Evolutionary conservation across 148 eudicot species (phyloP).

Genomic region (Silene uniflora): DNA sequence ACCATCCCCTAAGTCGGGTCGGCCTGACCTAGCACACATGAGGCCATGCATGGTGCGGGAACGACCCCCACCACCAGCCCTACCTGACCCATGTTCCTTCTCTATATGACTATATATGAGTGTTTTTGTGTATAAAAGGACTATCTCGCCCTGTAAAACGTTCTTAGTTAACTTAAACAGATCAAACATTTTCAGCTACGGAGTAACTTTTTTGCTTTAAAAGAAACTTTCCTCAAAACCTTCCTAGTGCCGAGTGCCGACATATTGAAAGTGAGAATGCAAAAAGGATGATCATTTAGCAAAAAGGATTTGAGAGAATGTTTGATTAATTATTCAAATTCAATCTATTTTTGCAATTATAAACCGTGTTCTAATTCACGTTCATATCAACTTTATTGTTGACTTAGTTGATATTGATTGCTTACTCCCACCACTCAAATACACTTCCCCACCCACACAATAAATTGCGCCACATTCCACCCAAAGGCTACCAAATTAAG

Average conservation of each 20-base stretch:
- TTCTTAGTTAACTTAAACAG: no score
- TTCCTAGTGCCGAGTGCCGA: neutral
- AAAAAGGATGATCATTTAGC: neutral
- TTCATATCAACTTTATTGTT: conserved; percentile 17
- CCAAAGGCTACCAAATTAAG: neutral
- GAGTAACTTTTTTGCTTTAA: neutral
- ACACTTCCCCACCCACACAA: conserved; percentile 19
- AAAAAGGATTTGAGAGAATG: neutral
- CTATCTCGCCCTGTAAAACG: no score
- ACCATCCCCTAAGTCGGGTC: no score
- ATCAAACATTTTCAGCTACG: no score
- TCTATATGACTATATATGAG: no score
- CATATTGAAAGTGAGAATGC: neutral
- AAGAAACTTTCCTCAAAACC: neutral
- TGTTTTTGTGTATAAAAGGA: no score
- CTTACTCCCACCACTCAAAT: conserved; percentile 22
- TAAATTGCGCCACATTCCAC: conserved; percentile 28
- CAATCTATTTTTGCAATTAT: neutral
- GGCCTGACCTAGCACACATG: no score
- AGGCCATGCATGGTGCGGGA: no score
- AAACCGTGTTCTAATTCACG: neutral
- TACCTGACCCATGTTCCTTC: no score
- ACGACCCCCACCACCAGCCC: no score
- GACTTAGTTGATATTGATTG: conserved; percentile 29
- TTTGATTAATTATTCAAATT: neutral